These are phyloP conservation scores for Metarhizium rileyi DNA, from an alignment of 2,329 filamentous ascomycete species.

Conservation along the genomic window DNA sequence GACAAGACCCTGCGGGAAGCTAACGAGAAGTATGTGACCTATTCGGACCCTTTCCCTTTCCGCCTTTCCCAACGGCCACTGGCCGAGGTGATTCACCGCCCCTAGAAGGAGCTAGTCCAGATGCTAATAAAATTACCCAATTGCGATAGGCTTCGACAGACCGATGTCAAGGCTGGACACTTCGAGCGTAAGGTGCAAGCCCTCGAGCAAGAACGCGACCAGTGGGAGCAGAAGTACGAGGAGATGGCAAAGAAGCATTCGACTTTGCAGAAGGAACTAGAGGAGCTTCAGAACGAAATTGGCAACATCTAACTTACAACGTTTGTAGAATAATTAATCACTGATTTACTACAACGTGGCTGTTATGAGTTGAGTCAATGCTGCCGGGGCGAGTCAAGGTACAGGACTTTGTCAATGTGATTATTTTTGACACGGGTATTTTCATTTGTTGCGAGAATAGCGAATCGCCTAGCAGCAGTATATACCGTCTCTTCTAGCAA, in stretches of 20 bases:
- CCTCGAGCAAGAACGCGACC: slow-evolving; percentile 80
- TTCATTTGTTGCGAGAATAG: slow-evolving; percentile 18
- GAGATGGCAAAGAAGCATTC: slow-evolving; percentile 90
- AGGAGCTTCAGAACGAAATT: slow-evolving; percentile 85
- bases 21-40: slow-evolving; percentile 82
- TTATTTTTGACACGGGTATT: slow-evolving; percentile 13
- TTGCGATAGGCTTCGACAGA: slow-evolving; percentile 75
- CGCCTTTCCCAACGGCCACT: slow-evolving; percentile 4
- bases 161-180: slow-evolving; percentile 97
- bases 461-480: slow-evolving; percentile 20
- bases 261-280: slow-evolving; percentile 76
- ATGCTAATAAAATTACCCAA: slow-evolving; percentile 11
- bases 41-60: not conserved
- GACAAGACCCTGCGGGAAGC: slow-evolving; percentile 94
- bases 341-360: slow-evolving; percentile 4
- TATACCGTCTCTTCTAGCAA: slow-evolving; percentile 20
- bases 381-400: not conserved
- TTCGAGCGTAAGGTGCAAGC: slow-evolving; percentile 99
- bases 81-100: slow-evolving; percentile 13
- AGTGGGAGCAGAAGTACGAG: slow-evolving; percentile 97
- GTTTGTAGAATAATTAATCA: slow-evolving; percentile 12
- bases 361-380: not conserved
- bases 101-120: not conserved
- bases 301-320: slow-evolving; percentile 68
- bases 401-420: slow-evolving; percentile 1